These are phyloP conservation scores for Alternaria sp. DNA, from an alignment of 2,329 filamentous ascomycete species.

Conservation along the genomic window DNA sequence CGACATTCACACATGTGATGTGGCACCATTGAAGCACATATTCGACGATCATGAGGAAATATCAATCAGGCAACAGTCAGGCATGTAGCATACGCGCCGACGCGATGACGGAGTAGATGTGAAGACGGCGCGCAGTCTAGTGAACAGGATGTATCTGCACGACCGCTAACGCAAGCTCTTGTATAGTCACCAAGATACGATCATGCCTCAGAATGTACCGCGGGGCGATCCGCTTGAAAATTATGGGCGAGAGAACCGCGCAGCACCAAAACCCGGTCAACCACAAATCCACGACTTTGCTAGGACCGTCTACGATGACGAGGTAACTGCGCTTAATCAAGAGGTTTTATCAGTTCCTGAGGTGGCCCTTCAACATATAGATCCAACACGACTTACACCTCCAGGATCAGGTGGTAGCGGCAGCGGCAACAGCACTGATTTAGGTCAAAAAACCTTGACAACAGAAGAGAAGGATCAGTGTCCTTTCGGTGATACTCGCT, in stretches of 20 bases:
- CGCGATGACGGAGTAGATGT: not conserved
- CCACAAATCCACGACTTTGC: not conserved
- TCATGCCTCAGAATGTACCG: not conserved
- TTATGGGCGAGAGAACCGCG: constrained; percentile 8
- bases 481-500: constrained; percentile 9
- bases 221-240: constrained; percentile 6
- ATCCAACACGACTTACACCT: not conserved
- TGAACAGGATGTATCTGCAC: not conserved
- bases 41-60: too few relatives aligned
- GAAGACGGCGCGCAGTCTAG: not conserved
- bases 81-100: not conserved
- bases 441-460: not conserved
- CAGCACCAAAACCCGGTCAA: constrained; percentile 1
- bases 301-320: constrained; percentile 1
- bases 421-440: not conserved
- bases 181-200: too few relatives aligned
- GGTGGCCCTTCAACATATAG: not conserved
- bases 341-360: not conserved
- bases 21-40: too few relatives aligned
- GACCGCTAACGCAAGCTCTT: not conserved
- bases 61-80: too few relatives aligned
- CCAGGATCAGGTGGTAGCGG: not conserved
- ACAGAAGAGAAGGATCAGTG: not conserved
- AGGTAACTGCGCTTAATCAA: fast-evolving
- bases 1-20: too few relatives aligned